These are phyloP conservation scores for Penicillium subrubescens DNA, from an alignment of 495 filamentous ascomycete genomes.

Conservation along the genomic window DNA sequence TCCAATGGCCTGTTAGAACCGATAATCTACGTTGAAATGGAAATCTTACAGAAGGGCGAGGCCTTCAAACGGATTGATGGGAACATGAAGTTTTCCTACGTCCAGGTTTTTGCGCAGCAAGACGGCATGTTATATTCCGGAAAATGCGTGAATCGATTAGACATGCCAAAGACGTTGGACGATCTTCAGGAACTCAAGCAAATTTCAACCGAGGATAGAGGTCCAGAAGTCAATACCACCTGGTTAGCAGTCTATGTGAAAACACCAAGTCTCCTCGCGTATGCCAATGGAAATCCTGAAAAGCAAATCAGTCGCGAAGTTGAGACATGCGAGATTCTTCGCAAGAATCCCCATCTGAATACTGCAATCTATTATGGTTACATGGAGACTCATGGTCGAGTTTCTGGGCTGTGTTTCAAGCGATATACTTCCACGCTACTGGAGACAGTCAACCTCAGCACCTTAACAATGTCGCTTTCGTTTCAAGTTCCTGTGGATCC, in stretches of 20 bases:
- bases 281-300: conserved; percentile 19
- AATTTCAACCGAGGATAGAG: conserved; percentile 23
- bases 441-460: neutral
- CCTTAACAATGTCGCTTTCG: conserved; percentile 33
- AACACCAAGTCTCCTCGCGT: conserved; percentile 29
- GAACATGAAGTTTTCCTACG: conserved; percentile 26
- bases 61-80: conserved; percentile 25
- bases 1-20: neutral
- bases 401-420: conserved; percentile 43
- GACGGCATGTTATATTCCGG: conserved; percentile 26
- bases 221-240: conserved; percentile 14
- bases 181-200: conserved; percentile 25
- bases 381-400: conserved; percentile 20
- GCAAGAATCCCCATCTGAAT: conserved; percentile 40
- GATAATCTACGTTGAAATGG: conserved; percentile 10
- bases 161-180: conserved; percentile 16
- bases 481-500: conserved; percentile 19
- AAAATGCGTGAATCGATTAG: conserved; percentile 24
- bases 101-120: conserved; percentile 22
- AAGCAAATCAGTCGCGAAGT: conserved; percentile 26
- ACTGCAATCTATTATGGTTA: conserved; percentile 41
- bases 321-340: conserved; percentile 34
- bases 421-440: conserved; percentile 32
- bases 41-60: conserved; percentile 23
- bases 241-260: conserved; percentile 31